phyloP scores from a whole-genome alignment of 116 monocot species.

The Cymodocea nodosa region DNA sequence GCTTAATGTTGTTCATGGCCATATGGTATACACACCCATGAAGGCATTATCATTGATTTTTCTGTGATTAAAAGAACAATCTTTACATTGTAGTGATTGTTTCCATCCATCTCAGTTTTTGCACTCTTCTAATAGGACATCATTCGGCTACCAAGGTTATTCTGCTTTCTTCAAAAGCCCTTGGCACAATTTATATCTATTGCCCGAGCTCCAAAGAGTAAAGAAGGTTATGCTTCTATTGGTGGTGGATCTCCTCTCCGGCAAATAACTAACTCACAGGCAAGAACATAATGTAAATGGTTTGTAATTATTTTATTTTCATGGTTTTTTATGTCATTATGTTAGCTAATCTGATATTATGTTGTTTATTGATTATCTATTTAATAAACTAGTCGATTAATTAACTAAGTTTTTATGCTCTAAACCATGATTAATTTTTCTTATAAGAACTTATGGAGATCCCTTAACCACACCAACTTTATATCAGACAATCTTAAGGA shows the following conservation, averaged over 20 bases:
- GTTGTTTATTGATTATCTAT: no score
- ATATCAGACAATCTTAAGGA: no score
- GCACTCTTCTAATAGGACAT: constrained; percentile 45
- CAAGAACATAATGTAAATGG: neutral
- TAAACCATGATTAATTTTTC: no score
- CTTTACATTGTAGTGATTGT: neutral
- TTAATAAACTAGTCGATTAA: no score
- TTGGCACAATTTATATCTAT: constrained; percentile 83
- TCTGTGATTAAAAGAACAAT: no score
- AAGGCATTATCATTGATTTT: no score
- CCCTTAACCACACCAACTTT: no score
- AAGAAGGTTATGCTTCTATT: constrained; percentile 98
- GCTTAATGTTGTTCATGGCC: no score
- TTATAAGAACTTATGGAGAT: no score
- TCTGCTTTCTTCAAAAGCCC: constrained; percentile 87
- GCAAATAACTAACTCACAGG: constrained; percentile 91
- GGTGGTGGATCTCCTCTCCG: constrained; percentile 96
- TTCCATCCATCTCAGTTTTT: neutral
- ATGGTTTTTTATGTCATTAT: neutral
- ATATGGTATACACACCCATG: no score
- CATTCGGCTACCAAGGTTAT: constrained; percentile 81
- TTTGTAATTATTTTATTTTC: neutral
- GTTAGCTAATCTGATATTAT: no score
- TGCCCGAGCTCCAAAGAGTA: constrained; percentile 93
- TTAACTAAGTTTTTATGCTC: no score